Base-by-base conservation (phyloP, 2,329 filamentous ascomycete genomes). In the Claviceps sp. region DNA sequence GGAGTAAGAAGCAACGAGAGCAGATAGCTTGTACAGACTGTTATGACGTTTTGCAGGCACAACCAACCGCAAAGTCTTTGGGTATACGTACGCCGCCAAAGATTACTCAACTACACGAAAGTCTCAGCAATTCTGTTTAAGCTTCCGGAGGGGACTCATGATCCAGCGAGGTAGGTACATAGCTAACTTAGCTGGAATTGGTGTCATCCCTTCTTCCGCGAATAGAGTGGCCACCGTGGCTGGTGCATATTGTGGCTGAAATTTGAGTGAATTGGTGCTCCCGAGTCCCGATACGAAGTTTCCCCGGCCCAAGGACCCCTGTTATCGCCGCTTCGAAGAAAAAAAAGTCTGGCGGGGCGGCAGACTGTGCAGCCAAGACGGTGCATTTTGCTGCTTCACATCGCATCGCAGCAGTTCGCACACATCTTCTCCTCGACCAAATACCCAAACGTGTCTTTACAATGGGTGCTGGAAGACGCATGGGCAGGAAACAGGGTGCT, bases 401-500 rank as follows among this genome's bases (percentile, higher is more conserved):
- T 40, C 22, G 16, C 41, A 16, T 8, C 24, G 18, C 20, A 18
- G 48, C 22, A 5, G 14, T 14, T 34, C 20, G 20, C 13, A 46
- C 43, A n/a, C 22, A n/a, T 45, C 22, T 46, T 34, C 5, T n/a
- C 55, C 56, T 26, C 50, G 34, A 41, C 46, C 50, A 51, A 50
- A 40, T 52, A 50, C 16, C 49, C 49, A 41, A 44, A 48, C 55
- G 38, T 53, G 54, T 57, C 52, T 37, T 65, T 65, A 81, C 67
- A 63, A 95, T 95, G 90, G 90, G 88, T 74, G 80, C 82, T 56
- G 87, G 89, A 67, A 86, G 89, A 67, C 88, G 90, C 62, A 94
- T 96, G 84, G 55, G 55, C 49, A 87, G 90, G 69, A 96, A 96
- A 72, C 93, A 97, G 78, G 91, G 89, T 52, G 77, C 85, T 58